Conservation (phyloP, 2,329 filamentous ascomycete species). For the Penicillium sp. region DNA sequence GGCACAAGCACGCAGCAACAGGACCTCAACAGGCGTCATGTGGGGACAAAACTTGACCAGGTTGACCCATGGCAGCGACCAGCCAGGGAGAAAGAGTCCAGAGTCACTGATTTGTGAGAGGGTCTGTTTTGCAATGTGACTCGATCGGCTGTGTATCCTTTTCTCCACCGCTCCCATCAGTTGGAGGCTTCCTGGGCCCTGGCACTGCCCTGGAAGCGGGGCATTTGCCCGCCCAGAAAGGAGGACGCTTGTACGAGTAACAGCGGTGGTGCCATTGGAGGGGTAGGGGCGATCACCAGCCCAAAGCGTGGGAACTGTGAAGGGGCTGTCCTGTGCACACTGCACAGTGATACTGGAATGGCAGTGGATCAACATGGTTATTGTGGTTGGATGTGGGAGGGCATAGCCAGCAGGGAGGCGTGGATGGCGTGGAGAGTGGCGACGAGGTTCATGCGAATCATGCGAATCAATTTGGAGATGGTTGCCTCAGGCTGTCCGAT, state of each 20-base stretch:
- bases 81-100: conserved; percentile 8
- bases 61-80: conserved; percentile 1
- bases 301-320: not conserved
- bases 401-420: not conserved
- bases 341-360: not conserved
- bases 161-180: conserved; percentile 22
- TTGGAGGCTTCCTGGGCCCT: not conserved
- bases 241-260: not conserved
- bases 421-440: not conserved
- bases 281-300: not conserved
- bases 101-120: conserved; percentile 1
- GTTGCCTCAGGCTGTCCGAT: not conserved
- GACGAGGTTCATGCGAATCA: not conserved
- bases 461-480: not conserved
- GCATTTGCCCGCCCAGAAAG: not conserved
- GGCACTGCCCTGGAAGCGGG: not conserved
- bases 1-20: conserved; percentile 1
- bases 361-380: not conserved
- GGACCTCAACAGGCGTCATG: conserved; percentile 14
- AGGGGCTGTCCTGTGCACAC: not conserved
- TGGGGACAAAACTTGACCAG: conserved; percentile 11
- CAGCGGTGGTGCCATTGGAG: not conserved
- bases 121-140: conserved; percentile 12
- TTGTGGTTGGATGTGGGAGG: not conserved
- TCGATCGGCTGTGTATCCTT: conserved; percentile 14